Evolutionary conservation across 257 asterid species (phyloP).

Genomic region (Jacaranda mimosifolia): DNA sequence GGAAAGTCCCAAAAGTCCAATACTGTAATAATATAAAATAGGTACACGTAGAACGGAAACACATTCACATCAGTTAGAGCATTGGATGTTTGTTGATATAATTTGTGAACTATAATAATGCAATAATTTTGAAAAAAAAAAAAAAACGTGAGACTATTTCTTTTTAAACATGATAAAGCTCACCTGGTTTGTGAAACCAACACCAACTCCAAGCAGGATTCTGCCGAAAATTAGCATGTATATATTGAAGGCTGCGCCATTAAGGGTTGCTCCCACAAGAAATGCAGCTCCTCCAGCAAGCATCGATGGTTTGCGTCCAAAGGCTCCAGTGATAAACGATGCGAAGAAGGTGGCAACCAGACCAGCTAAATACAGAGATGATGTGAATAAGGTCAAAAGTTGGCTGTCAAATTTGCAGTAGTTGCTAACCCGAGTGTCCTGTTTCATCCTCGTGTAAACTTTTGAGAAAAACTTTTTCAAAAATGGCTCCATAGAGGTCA

Average conservation of each 20-base stretch:
- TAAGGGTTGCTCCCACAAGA: slow-evolving; percentile 54
- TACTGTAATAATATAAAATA: too few relatives aligned
- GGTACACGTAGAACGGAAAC: too few relatives aligned
- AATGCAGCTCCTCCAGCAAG: slow-evolving; percentile 53
- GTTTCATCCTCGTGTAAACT: slow-evolving; percentile 44
- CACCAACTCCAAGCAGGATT: slow-evolving; percentile 58
- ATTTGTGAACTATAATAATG: too few relatives aligned
- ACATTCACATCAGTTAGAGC: too few relatives aligned
- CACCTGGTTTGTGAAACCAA: slow-evolving; percentile 74
- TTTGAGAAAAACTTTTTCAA: slow-evolving; percentile 59
- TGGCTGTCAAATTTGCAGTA: slow-evolving; percentile 66
- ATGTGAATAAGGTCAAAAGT: slow-evolving; percentile 52
- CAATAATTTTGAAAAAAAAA: too few relatives aligned
- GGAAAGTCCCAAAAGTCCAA: too few relatives aligned
- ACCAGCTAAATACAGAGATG: slow-evolving; percentile 61
- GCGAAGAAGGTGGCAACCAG: slow-evolving; percentile 61
- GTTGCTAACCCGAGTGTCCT: slow-evolving; percentile 45
- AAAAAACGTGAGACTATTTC: too few relatives aligned
- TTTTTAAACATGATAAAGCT: not conserved
- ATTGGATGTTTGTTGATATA: too few relatives aligned
- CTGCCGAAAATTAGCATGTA: slow-evolving; percentile 62
- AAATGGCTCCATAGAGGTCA: slow-evolving; percentile 62
- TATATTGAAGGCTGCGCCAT: slow-evolving; percentile 54
- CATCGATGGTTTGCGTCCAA: slow-evolving; percentile 60
- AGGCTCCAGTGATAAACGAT: slow-evolving; percentile 49